Conservation (phyloP, 2,329 filamentous ascomycete species). For the Colletotrichum somersetense region DNA sequence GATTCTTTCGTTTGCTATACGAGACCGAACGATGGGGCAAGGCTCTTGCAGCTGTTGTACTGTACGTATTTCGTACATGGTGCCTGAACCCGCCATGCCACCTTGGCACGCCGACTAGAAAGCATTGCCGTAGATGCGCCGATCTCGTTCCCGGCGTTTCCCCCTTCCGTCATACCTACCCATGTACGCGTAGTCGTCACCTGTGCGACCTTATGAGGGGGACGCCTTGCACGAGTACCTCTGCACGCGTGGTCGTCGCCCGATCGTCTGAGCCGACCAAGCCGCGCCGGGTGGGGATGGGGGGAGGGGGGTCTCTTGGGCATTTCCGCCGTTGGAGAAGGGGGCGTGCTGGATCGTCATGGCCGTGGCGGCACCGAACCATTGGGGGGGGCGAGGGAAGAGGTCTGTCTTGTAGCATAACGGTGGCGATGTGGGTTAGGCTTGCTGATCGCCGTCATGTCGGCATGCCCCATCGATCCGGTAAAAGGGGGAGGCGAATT, state of each 20-base stretch:
- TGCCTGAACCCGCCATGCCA: background rate
- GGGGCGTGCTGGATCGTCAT: conserved; percentile 7
- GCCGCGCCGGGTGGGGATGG: background rate
- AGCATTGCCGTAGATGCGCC: background rate
- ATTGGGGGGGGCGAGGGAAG: background rate
- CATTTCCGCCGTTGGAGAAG: conserved; percentile 27
- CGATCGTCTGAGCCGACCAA: background rate
- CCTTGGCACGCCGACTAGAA: too few species aligned
- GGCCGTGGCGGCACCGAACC: conserved; percentile 6
- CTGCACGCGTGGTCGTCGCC: background rate
- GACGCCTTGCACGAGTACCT: too few species aligned
- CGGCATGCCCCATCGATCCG: conserved; percentile 8
- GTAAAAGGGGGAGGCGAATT: conserved; percentile 1
- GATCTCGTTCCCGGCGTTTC: too few species aligned
- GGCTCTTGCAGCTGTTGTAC: background rate
- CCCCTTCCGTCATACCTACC: background rate
- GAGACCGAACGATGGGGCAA: background rate
- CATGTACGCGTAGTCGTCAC: background rate
- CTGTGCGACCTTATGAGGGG: too few species aligned
- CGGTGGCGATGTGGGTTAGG: conserved; percentile 19
- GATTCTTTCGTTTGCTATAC: background rate
- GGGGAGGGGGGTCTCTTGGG: background rate
- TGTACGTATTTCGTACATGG: background rate
- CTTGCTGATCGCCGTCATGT: conserved; percentile 15
- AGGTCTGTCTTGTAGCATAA: background rate